Conservation (phyloP, 2,329 filamentous ascomycete species). For the Trichoderma endophyticum region DNA sequence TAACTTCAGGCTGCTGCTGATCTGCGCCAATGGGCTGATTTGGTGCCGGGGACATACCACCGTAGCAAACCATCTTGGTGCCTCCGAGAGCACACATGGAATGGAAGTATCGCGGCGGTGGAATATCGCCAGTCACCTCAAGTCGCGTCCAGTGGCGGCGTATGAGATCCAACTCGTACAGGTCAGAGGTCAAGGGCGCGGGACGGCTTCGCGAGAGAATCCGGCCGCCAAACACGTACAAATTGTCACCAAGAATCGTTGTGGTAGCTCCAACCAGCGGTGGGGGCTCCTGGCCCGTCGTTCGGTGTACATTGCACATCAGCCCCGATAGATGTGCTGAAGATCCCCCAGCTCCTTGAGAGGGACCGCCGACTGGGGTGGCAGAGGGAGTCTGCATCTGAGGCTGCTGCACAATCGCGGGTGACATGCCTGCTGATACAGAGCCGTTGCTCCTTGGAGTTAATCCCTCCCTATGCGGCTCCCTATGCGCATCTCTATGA, state of each 20-base stretch:
- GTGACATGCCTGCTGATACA: slow-evolving; percentile 55
- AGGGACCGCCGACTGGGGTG: slow-evolving; percentile 40
- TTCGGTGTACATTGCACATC: slow-evolving; percentile 74
- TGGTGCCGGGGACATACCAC: slow-evolving; percentile 86
- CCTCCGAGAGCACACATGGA: slow-evolving; percentile 92
- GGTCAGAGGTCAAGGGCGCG: slow-evolving; percentile 75
- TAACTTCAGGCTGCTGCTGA: slow-evolving; percentile 73
- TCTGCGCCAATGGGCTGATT: slow-evolving; percentile 46
- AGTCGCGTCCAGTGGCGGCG: slow-evolving; percentile 90
- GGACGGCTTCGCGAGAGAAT: slow-evolving; percentile 81
- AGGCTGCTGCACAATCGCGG: slow-evolving; percentile 41
- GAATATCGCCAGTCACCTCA: slow-evolving; percentile 78
- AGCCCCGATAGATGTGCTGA: slow-evolving; percentile 61
- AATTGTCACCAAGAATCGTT: slow-evolving; percentile 88
- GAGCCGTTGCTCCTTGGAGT: slow-evolving; percentile 53
- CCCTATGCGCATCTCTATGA: slow-evolving; percentile 37
- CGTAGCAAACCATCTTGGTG: slow-evolving; percentile 95
- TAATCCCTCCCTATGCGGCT: slow-evolving; percentile 44
- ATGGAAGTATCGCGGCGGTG: slow-evolving; percentile 92
- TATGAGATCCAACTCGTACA: slow-evolving; percentile 92
- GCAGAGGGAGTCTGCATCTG: slow-evolving; percentile 23
- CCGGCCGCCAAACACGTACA: slow-evolving; percentile 94
- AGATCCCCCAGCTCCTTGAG: slow-evolving; percentile 44
- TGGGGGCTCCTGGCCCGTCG: slow-evolving; percentile 86
- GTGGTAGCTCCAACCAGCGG: slow-evolving; percentile 93